Percentiles rank a stretch among this genome's conserved stretches.
phyloP scores from a whole-genome alignment of 306 rosid species.

The Gynostemma pentaphyllum region DNA sequence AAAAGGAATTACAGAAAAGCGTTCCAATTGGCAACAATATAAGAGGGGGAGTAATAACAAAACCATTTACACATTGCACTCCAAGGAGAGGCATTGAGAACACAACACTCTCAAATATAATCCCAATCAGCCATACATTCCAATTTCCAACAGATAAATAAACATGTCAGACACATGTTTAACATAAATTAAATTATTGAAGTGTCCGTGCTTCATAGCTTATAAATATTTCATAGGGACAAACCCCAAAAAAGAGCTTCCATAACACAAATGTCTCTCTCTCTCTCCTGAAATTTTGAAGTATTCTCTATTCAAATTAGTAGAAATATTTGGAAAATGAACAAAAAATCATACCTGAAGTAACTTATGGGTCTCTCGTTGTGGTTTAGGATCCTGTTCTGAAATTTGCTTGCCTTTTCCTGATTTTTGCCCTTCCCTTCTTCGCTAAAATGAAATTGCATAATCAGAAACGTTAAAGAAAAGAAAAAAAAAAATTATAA shows the following conservation, averaged over 20 bases:
- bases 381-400: conserved; percentile 36
- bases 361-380: conserved; percentile 68
- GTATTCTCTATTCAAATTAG: not conserved
- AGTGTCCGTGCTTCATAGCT: too few relatives aligned
- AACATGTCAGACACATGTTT: too few relatives aligned
- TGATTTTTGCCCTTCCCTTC: conserved; percentile 28
- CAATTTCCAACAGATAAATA: too few relatives aligned
- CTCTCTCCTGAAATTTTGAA: not conserved
- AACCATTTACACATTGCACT: too few relatives aligned
- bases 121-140: too few relatives aligned
- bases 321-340: conserved; percentile 3
- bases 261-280: not conserved
- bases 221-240: too few relatives aligned
- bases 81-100: too few relatives aligned
- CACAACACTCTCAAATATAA: too few relatives aligned
- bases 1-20: too few relatives aligned
- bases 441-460: conserved; percentile 34
- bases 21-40: too few relatives aligned
- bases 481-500: not conserved
- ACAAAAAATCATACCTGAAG: conserved; percentile 51
- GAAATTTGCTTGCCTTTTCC: conserved; percentile 33
- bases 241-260: not conserved
- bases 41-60: too few relatives aligned
- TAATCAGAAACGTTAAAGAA: not conserved
- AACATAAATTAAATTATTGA: too few relatives aligned